Base-by-base conservation (phyloP, 495 filamentous ascomycete species). In the Aspergillus wentii region DNA sequence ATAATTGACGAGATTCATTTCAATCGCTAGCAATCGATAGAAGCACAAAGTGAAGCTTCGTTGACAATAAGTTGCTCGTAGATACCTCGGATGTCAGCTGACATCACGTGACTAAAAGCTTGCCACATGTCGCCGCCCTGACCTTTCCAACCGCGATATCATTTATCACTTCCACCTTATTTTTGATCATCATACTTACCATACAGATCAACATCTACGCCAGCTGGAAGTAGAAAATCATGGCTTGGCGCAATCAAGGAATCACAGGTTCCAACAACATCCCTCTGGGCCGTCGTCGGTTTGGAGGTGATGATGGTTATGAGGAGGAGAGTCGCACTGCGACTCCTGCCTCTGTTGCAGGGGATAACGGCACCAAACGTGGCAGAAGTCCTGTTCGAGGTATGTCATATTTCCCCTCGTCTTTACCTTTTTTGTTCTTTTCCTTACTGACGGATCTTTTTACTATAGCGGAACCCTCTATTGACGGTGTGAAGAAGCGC, bases 251-350 rank as follows among this genome's bases (percentile, higher is more conserved):
- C 60, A 86, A 80, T 52, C 88, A 94, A 72, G 94, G 94, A 37
- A 92, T 95, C 56, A 99, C 94, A 9, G 94, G 94, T 32, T 96
- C 94, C 30, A 99, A 99, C 68, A 97, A 96, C 50, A 92, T 97
- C 54, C 94, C 94, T 46, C 68, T 99, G 42, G 94, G 94, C 46
- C 74, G 82, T 41, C 88, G 94, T 52, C 85, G 90, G 43, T 94
- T 96, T 48, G 81, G 76, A 36, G 85, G 75, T 37, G 82, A 84
- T 34, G 79, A 77, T 25, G 44, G 53, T 30, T 69, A 75, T 22
- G 80, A 83, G 52, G 75, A 71, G 45, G 74, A 69, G 20, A 66
- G 74, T 52, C 78, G 80, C 52, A 78, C 74, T 40, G 68, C 72
- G 42, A 70, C 66, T 41, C 67, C 70, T 48, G 65, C 76, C 11